These are phyloP conservation scores for Sporopachydermia lactativora DNA, from an alignment of 805 yeast species.

Conservation along the genomic window DNA sequence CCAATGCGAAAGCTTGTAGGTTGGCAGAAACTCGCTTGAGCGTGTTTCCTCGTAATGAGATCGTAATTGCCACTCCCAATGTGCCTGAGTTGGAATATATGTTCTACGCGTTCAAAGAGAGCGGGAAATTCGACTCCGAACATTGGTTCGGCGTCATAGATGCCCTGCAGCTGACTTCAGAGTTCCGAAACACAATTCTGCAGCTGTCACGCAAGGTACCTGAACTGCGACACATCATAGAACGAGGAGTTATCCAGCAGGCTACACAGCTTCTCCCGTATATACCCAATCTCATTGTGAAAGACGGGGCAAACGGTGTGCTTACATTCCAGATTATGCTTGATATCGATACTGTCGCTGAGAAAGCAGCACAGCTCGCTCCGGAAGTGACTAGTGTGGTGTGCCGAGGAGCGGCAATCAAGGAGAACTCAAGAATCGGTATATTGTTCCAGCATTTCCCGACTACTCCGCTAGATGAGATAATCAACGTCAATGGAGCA, in stretches of 20 bases:
- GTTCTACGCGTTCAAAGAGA: slow-evolving; percentile 30
- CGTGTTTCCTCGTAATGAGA: slow-evolving; percentile 33
- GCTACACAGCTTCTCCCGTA: slow-evolving; percentile 63
- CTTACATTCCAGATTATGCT: slow-evolving; percentile 24
- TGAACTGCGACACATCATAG: slow-evolving; percentile 17
- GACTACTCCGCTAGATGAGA: slow-evolving; percentile 23
- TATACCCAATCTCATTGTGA: slow-evolving; percentile 49
- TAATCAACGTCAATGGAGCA: slow-evolving; percentile 72
- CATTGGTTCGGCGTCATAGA: slow-evolving; percentile 70
- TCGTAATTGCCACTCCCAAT: slow-evolving; percentile 54
- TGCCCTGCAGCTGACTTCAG: slow-evolving; percentile 32
- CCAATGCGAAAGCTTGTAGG: slow-evolving; percentile 43
- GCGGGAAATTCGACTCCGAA: slow-evolving; percentile 35
- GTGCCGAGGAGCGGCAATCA: slow-evolving; percentile 5
- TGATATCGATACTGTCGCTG: slow-evolving; percentile 6
- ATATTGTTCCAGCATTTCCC: slow-evolving; percentile 49
- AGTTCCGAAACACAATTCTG: slow-evolving; percentile 32
- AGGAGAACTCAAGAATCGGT: slow-evolving; percentile 25
- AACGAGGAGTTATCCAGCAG: slow-evolving; percentile 45
- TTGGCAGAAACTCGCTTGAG: slow-evolving; percentile 24
- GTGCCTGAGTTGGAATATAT: slow-evolving; percentile 42
- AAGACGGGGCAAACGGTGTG: slow-evolving; percentile 56
- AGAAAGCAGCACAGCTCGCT: slow-evolving; percentile 10
- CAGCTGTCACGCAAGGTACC: slow-evolving; percentile 13
- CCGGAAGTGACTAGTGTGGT: slow-evolving; percentile 7